phyloP scores from a whole-genome alignment of 805 yeast species.

The Wickerhamiella domercqiae region DNA sequence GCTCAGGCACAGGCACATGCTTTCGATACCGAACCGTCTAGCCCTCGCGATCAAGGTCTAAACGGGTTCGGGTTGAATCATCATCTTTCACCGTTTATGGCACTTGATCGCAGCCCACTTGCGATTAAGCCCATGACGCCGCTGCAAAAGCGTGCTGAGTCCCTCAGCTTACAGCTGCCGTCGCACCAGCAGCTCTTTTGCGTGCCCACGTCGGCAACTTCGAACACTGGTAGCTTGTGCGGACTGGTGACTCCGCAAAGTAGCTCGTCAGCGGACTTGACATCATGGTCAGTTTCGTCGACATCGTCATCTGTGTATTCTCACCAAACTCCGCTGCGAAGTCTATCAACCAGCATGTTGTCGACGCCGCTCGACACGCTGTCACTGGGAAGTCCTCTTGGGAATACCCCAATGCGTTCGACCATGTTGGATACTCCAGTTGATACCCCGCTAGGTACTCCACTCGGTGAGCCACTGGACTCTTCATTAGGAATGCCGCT shows the following conservation, averaged over 20 bases:
- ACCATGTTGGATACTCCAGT: conserved; percentile 9
- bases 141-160: not conserved
- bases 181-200: no score
- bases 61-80: no score
- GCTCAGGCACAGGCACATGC: not conserved
- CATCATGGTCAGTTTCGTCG: not conserved
- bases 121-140: not conserved
- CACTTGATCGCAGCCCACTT: not conserved
- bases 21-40: not conserved
- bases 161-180: not conserved
- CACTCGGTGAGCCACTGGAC: conserved; percentile 3
- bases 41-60: not conserved
- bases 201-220: conserved; percentile 1
- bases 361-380: not conserved
- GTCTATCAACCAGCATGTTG: not conserved
- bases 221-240: not conserved
- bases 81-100: not conserved
- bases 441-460: conserved; percentile 14
- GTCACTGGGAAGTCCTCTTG: not conserved
- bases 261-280: not conserved
- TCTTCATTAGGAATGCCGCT: no score
- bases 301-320: not conserved
- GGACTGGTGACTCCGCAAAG: conserved; percentile 1
- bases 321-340: not conserved
- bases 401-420: conserved; percentile 1